Evolutionary conservation across 345 rosid species (phyloP).

Genomic region (Garcia nutans): DNA sequence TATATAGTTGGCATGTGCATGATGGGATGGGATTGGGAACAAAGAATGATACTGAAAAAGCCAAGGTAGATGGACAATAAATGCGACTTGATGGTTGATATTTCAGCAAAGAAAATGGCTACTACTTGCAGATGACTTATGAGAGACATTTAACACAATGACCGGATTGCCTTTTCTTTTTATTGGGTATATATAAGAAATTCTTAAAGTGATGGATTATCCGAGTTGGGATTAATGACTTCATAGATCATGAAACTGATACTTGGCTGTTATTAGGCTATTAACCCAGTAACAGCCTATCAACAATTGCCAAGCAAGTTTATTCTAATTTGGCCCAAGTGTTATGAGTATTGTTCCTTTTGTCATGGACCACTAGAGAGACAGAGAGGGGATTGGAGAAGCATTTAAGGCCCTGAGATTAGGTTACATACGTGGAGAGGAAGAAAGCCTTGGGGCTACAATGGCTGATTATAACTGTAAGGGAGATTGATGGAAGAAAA

Average conservation of each 20-base stretch:
- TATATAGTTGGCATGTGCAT: slow-evolving; percentile 22
- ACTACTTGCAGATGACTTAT: not conserved
- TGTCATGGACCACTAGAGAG: slow-evolving; percentile 21
- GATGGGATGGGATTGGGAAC: no score
- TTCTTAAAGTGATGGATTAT: no score
- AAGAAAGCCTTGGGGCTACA: not conserved
- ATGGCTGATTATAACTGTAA: not conserved
- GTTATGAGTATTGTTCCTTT: not conserved
- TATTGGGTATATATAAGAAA: no score
- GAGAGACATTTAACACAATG: not conserved
- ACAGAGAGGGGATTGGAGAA: not conserved
- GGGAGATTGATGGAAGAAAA: not conserved
- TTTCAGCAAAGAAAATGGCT: not conserved
- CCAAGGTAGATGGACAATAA: slow-evolving; percentile 27
- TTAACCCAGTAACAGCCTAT: not conserved
- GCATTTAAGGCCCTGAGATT: slow-evolving; percentile 16
- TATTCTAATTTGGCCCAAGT: slow-evolving; percentile 1
- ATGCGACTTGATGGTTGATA: slow-evolving; percentile 16
- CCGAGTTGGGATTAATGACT: no score
- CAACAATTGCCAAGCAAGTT: slow-evolving; percentile 1
- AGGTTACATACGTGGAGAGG: slow-evolving; percentile 1
- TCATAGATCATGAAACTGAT: no score
- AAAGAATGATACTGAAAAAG: slow-evolving; percentile 1
- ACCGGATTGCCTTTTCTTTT: no score
- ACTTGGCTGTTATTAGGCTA: no score